Conservation (phyloP, 225 moss, liverwort and hornwort species). For the Bryum argenteum region DNA sequence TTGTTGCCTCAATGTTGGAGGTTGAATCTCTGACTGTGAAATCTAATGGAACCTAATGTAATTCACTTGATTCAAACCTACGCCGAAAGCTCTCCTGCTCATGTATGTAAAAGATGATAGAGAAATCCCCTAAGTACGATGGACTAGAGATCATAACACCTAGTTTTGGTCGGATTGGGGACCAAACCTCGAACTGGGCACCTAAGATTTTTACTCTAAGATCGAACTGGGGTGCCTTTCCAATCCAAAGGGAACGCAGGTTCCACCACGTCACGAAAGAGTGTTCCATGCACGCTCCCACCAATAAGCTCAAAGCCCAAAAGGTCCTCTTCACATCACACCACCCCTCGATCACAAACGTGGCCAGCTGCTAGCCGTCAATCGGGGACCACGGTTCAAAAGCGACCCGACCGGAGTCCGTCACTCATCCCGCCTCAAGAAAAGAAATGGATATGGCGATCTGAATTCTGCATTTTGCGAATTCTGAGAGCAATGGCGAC, state of each 20-base stretch:
- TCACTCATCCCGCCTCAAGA: not conserved
- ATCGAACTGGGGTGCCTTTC: too few species aligned
- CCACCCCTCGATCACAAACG: not conserved
- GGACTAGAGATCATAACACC: too few species aligned
- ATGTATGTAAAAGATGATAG: too few species aligned
- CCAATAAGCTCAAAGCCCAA: not conserved
- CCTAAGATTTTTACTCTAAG: too few species aligned
- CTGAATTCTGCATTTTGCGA: not conserved
- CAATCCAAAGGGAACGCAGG: not conserved
- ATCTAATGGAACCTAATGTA: too few species aligned
- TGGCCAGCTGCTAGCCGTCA: slow-evolving; percentile 20
- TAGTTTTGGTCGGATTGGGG: too few species aligned
- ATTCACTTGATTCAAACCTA: too few species aligned
- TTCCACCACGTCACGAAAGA: slow-evolving; percentile 24
- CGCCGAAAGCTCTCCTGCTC: too few species aligned
- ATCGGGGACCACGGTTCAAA: not conserved
- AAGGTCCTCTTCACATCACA: not conserved
- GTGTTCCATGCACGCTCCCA: slow-evolving; percentile 33
- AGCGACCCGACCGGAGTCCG: not conserved
- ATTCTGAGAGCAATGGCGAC: slow-evolving; percentile 29
- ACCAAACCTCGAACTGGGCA: too few species aligned
- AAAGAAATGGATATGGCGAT: slow-evolving; percentile 40
- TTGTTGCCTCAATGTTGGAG: too few species aligned
- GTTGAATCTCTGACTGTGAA: too few species aligned
- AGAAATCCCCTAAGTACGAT: too few species aligned